phyloP scores from a whole-genome alignment of 352 stramenopile genomes.

The Globisporangium nodosum region DNA sequence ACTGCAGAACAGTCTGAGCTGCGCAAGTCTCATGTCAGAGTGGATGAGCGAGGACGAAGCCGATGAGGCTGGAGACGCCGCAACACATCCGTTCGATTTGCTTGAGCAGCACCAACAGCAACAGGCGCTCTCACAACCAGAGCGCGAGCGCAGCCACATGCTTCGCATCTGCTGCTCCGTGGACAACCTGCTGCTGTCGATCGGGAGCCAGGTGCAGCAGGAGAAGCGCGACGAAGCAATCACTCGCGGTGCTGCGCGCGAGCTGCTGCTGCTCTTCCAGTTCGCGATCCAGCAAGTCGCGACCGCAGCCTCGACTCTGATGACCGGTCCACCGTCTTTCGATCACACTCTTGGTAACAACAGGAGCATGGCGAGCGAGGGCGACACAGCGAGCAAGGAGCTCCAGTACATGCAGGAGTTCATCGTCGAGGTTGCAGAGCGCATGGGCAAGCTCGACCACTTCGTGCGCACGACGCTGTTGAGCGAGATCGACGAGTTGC shows the following conservation, averaged over 20 bases:
- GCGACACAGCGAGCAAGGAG: conserved; percentile 17
- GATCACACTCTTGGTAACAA: neutral
- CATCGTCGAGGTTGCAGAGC: conserved; percentile 29
- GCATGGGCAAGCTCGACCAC: conserved; percentile 29
- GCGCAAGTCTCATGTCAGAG: conserved; percentile 24
- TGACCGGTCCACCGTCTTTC: neutral
- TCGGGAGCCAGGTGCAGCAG: conserved; percentile 39
- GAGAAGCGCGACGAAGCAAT: conserved; percentile 45
- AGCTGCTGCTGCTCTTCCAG: conserved; percentile 42
- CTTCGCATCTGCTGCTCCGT: conserved; percentile 60
- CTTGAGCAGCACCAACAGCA: conserved; percentile 7
- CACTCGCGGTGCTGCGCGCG: conserved; percentile 31
- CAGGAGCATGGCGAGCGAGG: neutral
- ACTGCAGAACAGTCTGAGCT: conserved; percentile 54
- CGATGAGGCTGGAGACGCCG: conserved; percentile 11
- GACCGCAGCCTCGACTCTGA: neutral
- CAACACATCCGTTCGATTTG: conserved; percentile 1
- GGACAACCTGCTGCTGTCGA: conserved; percentile 55
- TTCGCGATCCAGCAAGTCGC: conserved; percentile 44
- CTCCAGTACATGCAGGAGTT: conserved; percentile 42
- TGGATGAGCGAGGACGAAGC: conserved; percentile 36
- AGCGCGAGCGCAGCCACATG: conserved; percentile 51
- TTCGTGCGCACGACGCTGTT: conserved; percentile 36
- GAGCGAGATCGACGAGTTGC: conserved; percentile 19
- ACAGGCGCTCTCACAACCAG: conserved; percentile 23